Evolutionary conservation across 768 basidiomycete species (phyloP).

Genomic region (Boletellus ananas): DNA sequence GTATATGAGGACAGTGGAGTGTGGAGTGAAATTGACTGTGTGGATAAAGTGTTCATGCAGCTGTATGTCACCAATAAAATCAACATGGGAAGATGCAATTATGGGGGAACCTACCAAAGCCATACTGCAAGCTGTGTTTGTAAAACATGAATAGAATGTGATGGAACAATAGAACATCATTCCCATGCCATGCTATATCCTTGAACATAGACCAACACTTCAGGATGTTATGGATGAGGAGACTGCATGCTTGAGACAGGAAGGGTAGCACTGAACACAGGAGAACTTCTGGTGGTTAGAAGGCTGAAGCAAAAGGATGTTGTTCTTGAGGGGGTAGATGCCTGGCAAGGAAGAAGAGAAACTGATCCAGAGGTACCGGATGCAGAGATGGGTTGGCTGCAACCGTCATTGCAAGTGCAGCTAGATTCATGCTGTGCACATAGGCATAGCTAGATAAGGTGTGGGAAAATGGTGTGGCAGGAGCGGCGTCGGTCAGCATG

Average conservation of each 20-base stretch:
- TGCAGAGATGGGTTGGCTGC: not conserved
- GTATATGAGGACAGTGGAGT: not conserved
- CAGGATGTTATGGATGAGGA: not conserved
- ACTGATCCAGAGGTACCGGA: not conserved
- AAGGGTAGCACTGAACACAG: not conserved
- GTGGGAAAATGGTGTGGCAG: not conserved
- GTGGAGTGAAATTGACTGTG: not conserved
- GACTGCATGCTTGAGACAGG: not conserved
- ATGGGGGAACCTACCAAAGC: not conserved
- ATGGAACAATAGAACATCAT: not conserved
- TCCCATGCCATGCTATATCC: not conserved
- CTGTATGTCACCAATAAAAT: not conserved
- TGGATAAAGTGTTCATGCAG: not conserved
- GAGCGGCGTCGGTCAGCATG: not conserved
- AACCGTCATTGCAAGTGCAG: not conserved
- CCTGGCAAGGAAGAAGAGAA: not conserved
- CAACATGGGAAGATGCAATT: not conserved
- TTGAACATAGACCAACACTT: slow-evolving; percentile 1
- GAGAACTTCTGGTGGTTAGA: not conserved
- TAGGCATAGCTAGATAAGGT: not conserved
- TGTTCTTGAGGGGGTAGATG: not conserved
- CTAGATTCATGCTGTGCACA: slow-evolving; percentile 1
- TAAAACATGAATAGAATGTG: not conserved
- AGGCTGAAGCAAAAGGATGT: slow-evolving; percentile 2
- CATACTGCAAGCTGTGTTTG: not conserved